Conservation (phyloP, 352 stramenopile species). For the Pythium graminicola region DNA sequence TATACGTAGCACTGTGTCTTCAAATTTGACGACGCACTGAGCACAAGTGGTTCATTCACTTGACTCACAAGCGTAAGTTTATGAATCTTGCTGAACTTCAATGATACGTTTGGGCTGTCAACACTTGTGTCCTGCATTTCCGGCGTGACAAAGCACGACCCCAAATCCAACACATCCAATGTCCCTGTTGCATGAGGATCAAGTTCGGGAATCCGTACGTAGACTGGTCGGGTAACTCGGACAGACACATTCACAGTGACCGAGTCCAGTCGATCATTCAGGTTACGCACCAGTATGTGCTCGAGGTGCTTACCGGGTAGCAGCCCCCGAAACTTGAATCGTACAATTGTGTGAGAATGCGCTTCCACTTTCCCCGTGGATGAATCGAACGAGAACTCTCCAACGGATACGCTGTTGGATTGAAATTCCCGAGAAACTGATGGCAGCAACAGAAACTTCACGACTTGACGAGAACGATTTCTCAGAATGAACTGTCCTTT, state of each 20-base stretch:
- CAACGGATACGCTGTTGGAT: constrained; percentile 18
- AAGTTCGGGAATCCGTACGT: constrained; percentile 77
- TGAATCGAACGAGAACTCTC: constrained; percentile 68
- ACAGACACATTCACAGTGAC: constrained; percentile 56
- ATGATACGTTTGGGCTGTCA: constrained; percentile 62
- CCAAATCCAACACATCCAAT: constrained; percentile 68
- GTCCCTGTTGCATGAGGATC: constrained; percentile 69
- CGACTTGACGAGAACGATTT: constrained; percentile 56
- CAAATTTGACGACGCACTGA: constrained; percentile 81
- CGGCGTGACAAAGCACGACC: constrained; percentile 76
- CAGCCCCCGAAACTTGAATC: constrained; percentile 65
- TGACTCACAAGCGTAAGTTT: constrained; percentile 80
- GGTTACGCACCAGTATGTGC: constrained; percentile 76
- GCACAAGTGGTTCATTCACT: constrained; percentile 60
- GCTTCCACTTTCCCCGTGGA: constrained; percentile 63
- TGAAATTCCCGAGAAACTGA: constrained; percentile 22
- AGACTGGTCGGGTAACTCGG: constrained; percentile 71
- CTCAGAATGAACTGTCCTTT: constrained; percentile 55
- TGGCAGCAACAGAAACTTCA: constrained; percentile 70
- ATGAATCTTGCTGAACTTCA: constrained; percentile 85
- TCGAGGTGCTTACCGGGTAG: constrained; percentile 67
- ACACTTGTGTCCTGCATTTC: constrained; percentile 77
- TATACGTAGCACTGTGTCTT: constrained; percentile 89
- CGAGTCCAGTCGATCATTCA: constrained; percentile 74
- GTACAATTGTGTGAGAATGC: constrained; percentile 35